phyloP scores from a whole-genome alignment of 208 protist species.

The Leptomonas pyrrhocoris region DNA sequence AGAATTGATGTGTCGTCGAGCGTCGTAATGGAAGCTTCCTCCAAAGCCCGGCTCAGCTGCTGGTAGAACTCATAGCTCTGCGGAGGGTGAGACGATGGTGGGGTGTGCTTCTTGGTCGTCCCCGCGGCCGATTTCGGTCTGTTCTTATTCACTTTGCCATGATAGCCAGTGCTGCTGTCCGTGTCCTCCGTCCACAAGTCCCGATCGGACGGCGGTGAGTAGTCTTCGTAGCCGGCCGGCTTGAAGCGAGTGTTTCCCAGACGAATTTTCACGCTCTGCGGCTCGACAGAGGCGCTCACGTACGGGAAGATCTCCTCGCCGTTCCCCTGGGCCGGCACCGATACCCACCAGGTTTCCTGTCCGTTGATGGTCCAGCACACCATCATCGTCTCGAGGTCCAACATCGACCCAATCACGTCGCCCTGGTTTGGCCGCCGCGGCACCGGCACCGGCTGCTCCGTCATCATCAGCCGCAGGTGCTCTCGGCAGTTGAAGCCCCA shows the following conservation, averaged over 20 bases:
- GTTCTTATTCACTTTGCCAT: no score
- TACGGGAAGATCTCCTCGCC: constrained; percentile 88
- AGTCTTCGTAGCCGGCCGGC: constrained; percentile 78
- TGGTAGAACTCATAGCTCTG: constrained; percentile 82
- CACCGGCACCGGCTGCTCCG: constrained; percentile 64
- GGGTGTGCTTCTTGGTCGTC: constrained; percentile 1
- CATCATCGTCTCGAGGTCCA: constrained; percentile 85
- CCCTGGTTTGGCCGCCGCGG: constrained; percentile 49
- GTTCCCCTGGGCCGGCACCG: constrained; percentile 70
- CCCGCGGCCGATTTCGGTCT: not conserved
- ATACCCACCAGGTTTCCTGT: constrained; percentile 75
- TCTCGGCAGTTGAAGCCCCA: constrained; percentile 92
- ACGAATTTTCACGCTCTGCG: constrained; percentile 62
- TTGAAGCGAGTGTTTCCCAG: constrained; percentile 82
- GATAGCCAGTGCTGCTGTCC: not conserved
- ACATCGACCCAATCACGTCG: constrained; percentile 82
- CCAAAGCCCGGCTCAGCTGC: constrained; percentile 64
- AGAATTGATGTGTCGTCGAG: constrained; percentile 33
- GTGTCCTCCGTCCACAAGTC: constrained; percentile 26
- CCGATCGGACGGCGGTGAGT: constrained; percentile 39
- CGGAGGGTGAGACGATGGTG: constrained; percentile 14
- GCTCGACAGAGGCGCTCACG: constrained; percentile 79
- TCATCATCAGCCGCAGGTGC: constrained; percentile 68
- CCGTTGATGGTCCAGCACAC: constrained; percentile 91
- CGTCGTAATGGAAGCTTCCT: constrained; percentile 43